These are phyloP conservation scores for Malassezia caprae DNA, from an alignment of 1,284 basidiomycete species.

Conservation along the genomic window DNA sequence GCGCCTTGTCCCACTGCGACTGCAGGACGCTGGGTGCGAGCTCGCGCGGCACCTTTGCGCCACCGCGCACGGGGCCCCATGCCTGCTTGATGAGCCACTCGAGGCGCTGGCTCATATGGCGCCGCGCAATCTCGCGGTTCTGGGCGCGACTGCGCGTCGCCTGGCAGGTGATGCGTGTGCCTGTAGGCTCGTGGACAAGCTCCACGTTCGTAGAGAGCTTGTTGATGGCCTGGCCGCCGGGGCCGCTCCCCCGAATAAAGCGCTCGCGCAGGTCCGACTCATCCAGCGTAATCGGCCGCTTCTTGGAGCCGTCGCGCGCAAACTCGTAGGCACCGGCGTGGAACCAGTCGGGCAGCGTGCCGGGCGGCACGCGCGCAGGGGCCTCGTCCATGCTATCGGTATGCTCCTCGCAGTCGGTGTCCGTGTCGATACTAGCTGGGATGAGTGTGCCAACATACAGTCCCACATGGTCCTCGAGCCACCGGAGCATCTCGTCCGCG, in stretches of 20 bases:
- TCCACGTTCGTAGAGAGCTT: constrained; percentile 38
- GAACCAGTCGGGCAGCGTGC: constrained; percentile 31
- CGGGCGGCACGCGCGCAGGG: background rate
- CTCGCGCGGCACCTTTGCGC: constrained; percentile 5
- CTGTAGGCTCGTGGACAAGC: constrained; percentile 34
- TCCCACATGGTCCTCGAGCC: constrained; percentile 41
- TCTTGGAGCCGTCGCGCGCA: constrained; percentile 25
- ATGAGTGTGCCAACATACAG: constrained; percentile 26
- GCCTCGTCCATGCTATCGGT: background rate
- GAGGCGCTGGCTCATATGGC: constrained; percentile 28
- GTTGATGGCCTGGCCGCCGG: constrained; percentile 47
- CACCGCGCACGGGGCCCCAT: background rate
- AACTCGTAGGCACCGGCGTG: constrained; percentile 24
- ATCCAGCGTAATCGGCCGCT: constrained; percentile 35
- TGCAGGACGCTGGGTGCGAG: constrained; percentile 24
- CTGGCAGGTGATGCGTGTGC: constrained; percentile 36
- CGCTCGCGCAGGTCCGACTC: constrained; percentile 34
- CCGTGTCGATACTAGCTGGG: background rate
- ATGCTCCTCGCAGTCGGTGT: background rate
- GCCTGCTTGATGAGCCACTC: constrained; percentile 26
- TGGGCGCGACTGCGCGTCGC: constrained; percentile 30
- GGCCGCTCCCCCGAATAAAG: constrained; percentile 43
- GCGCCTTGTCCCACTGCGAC: constrained; percentile 26
- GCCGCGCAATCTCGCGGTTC: constrained; percentile 33
- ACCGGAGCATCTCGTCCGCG: constrained; percentile 20